Conservation (phyloP, 164 flowering plant genomes). For the Cinnamomum micranthum region DNA sequence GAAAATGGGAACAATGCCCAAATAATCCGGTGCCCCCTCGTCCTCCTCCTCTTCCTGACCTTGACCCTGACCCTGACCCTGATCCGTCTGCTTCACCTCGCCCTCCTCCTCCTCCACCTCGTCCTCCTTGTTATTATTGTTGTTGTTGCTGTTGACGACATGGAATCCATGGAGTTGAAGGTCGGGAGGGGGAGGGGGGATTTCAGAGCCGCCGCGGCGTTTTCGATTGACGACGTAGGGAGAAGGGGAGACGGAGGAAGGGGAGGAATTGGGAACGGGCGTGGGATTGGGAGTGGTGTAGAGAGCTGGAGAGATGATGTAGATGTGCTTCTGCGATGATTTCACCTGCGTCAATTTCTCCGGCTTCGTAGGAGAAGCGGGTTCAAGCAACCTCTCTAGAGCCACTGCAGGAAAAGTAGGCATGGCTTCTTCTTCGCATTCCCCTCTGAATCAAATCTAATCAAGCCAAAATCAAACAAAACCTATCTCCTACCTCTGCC, state of each 20-base stretch:
- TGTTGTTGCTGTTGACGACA: not conserved
- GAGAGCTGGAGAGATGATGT: conserved; percentile 55
- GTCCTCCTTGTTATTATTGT: not conserved
- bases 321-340: conserved; percentile 3
- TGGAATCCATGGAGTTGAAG: not conserved
- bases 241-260: conserved; percentile 70
- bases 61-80: too few species aligned
- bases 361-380: conserved; percentile 23
- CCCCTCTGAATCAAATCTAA: not conserved
- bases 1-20: too few species aligned
- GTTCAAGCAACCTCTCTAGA: conserved; percentile 69
- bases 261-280: conserved; percentile 68
- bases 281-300: conserved; percentile 70
- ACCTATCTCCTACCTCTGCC: too few species aligned
- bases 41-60: not conserved
- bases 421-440: conserved; percentile 29
- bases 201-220: conserved; percentile 27
- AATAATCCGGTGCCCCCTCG: too few species aligned
- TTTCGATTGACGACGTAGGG: conserved; percentile 73
- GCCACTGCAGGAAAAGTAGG: conserved; percentile 69
- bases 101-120: not conserved
- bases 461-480: too few species aligned
- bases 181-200: not conserved
- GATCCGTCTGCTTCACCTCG: not conserved
- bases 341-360: not conserved